These are phyloP conservation scores for Tremella yokohamensis DNA, from an alignment of 768 basidiomycete genomes.

Conservation along the genomic window DNA sequence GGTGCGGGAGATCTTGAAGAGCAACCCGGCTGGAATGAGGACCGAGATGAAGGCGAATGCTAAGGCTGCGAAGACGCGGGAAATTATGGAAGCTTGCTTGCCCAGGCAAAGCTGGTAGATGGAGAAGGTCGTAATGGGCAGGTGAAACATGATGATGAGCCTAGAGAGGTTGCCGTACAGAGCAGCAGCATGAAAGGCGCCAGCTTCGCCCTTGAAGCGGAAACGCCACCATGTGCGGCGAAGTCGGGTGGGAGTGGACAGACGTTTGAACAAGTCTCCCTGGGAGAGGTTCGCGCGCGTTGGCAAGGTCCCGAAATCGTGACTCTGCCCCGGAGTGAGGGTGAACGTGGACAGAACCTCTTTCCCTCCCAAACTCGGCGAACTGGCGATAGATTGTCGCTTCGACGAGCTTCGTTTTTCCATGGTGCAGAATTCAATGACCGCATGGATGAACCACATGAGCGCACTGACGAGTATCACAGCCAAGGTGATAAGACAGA, in stretches of 20 bases:
- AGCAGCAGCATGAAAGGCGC: slow-evolving; percentile 50
- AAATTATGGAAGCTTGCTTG: slow-evolving; percentile 58
- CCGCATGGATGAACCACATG: slow-evolving; percentile 69
- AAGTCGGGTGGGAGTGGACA: slow-evolving; percentile 9
- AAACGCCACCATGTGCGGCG: slow-evolving; percentile 49
- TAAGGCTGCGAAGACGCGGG: slow-evolving; percentile 73
- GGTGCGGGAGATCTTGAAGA: slow-evolving; percentile 73
- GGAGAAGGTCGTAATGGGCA: slow-evolving; percentile 88
- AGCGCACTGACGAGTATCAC: slow-evolving; percentile 67
- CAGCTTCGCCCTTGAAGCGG: slow-evolving; percentile 48
- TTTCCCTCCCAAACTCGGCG: slow-evolving; percentile 25
- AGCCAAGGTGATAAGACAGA: slow-evolving; percentile 71
- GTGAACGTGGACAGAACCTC: slow-evolving; percentile 19
- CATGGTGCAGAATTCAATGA: slow-evolving; percentile 23
- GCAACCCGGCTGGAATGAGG: slow-evolving; percentile 67
- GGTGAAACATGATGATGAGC: slow-evolving; percentile 84
- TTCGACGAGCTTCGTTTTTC: slow-evolving; percentile 4
- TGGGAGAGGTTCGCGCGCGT: slow-evolving; percentile 17
- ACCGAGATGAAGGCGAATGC: slow-evolving; percentile 78
- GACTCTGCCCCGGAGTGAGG: slow-evolving; percentile 6
- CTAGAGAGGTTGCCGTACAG: slow-evolving; percentile 78
- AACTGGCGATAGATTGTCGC: slow-evolving; percentile 9
- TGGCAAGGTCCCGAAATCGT: slow-evolving; percentile 10
- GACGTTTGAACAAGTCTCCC: slow-evolving; percentile 2
- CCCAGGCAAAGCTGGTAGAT: slow-evolving; percentile 75